Percentiles rank a stretch among this genome's conserved stretches.
phyloP scores from a whole-genome alignment of 345 rosid species.

The Dovyalis caffra region DNA sequence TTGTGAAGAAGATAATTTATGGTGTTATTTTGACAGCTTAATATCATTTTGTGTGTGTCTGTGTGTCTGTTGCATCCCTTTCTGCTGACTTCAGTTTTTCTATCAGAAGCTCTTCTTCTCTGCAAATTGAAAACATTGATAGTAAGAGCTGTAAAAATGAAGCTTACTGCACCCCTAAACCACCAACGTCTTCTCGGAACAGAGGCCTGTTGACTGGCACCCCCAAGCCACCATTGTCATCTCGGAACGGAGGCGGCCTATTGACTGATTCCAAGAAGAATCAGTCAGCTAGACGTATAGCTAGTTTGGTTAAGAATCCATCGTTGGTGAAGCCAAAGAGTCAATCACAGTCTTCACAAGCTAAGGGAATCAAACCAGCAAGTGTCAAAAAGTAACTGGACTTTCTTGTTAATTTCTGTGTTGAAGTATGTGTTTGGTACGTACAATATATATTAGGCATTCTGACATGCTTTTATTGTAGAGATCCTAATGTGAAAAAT shows the following conservation, averaged over 20 bases:
- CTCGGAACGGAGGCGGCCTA: slow-evolving; percentile 24
- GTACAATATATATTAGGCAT: not conserved
- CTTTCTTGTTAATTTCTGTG: not conserved
- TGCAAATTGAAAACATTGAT: slow-evolving; percentile 21
- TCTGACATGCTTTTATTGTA: slow-evolving; percentile 15
- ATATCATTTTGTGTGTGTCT: slow-evolving; percentile 5
- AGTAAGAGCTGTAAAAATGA: slow-evolving; percentile 38
- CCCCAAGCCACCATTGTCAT: slow-evolving; percentile 37
- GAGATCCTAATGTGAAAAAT: slow-evolving; percentile 38
- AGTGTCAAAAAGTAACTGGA: slow-evolving; percentile 42
- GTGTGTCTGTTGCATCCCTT: not conserved
- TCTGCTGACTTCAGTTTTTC: slow-evolving; percentile 13
- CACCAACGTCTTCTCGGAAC: slow-evolving; percentile 22
- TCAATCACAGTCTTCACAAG: slow-evolving; percentile 51
- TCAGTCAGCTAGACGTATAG: slow-evolving; percentile 60
- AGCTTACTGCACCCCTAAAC: slow-evolving; percentile 50
- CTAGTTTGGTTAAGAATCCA: slow-evolving; percentile 53
- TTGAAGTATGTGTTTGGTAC: not conserved
- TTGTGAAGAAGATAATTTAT: not conserved
- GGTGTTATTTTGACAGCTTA: not conserved
- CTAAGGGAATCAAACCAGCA: slow-evolving; percentile 37
- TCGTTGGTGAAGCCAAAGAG: slow-evolving; percentile 50
- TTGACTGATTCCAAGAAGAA: slow-evolving; percentile 55
- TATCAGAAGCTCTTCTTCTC: slow-evolving; percentile 16
- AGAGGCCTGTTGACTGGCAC: slow-evolving; percentile 41